Base-by-base conservation (phyloP, 257 asterid genomes). In the Ilex asprella region DNA sequence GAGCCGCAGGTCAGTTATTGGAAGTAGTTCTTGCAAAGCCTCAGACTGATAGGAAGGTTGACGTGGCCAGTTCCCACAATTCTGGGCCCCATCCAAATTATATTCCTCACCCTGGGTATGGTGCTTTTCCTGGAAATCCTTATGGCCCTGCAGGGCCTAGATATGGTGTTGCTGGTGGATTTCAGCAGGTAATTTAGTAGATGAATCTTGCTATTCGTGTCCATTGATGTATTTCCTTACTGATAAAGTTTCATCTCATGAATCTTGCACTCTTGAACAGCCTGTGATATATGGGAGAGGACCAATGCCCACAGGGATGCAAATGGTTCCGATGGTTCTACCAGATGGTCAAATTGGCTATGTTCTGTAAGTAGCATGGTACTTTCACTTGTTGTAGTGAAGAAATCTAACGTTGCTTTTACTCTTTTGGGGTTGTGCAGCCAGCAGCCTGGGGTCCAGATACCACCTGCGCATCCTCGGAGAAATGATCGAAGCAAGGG, bases 261-360 rank as follows among this genome's bases (percentile, higher is more conserved):
- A 15, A 21, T 21, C 15, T 59, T 55, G 52, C 46, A 16, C 44
- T 10, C 52, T 64, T 53, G 68, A 64, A 77, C 95, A 92, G 86
- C 97, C 98, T 52, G 84, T 92, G 92, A 88, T 86, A 63, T 92
- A 92, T 47, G 97, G 97, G 60, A 83, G 97, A 75, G 98, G 98
- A 50, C 95, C 95, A 12, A 89, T 86, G 95, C 95, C 95, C 54
- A 75, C 96, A 56, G 97, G 98, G 70, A 92, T 92, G 98, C 98
- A 92, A 75, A 92, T 92, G 98, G 98, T 92, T 75, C 98, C 97
- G 2, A 89, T 92, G 97, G 92, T 92, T 74, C 81, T 92, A 67
- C 95, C 98, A 14, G 97, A 88, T 80, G 98, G 98, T 63, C 95
- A 85, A 65, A 88, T 88, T 46, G 98, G 97, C 76, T 92, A 92